These are phyloP conservation scores for Fusarium sp. DNA, from an alignment of 2,329 filamentous ascomycete genomes.

Conservation along the genomic window DNA sequence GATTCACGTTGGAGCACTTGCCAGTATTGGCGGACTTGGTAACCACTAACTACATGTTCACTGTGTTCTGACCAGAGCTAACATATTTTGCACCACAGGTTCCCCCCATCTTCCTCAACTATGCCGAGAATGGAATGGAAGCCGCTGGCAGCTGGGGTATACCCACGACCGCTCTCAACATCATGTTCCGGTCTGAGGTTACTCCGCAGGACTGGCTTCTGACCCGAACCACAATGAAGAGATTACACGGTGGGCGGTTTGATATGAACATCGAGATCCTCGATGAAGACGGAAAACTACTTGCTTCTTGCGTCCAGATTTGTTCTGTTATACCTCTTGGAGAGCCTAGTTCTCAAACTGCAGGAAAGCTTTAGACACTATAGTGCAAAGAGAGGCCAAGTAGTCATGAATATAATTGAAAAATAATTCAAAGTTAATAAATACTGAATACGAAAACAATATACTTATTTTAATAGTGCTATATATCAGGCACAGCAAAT, in stretches of 20 bases:
- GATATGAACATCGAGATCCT: neutral
- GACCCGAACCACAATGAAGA: neutral
- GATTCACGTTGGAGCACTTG: neutral
- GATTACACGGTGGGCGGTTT: neutral
- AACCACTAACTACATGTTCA: neutral
- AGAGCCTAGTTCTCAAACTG: fast-evolving
- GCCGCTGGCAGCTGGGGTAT: neutral
- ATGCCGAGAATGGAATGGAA: neutral
- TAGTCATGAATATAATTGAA: neutral
- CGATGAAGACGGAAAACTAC: neutral
- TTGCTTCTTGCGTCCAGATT: neutral
- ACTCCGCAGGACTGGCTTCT: neutral
- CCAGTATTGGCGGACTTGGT: neutral
- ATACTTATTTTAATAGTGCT: neutral
- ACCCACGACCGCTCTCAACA: neutral
- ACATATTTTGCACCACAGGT: neutral
- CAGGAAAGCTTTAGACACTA: neutral
- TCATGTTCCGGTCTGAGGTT: neutral
- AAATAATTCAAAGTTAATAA: neutral
- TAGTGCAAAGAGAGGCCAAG: neutral
- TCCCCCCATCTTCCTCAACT: neutral
- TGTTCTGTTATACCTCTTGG: neutral
- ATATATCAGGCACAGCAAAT: neutral
- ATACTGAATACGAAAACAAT: neutral
- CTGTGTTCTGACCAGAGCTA: neutral